These are phyloP conservation scores for Mycogone perniciosa DNA, from an alignment of 2,329 filamentous ascomycete genomes.

Conservation along the genomic window DNA sequence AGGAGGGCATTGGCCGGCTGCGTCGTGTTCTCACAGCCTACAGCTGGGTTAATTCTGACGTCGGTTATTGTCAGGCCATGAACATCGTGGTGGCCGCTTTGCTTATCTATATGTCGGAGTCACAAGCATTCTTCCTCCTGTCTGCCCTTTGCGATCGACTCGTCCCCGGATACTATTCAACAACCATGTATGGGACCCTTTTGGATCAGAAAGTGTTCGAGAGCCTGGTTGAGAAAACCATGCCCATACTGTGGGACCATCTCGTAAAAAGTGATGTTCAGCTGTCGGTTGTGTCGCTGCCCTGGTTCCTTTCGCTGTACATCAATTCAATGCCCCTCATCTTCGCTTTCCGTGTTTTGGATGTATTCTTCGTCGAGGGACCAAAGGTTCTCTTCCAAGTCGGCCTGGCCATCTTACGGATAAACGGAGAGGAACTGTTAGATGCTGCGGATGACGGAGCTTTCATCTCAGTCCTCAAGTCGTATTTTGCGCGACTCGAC, in stretches of 20 bases:
- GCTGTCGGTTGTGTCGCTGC: slow-evolving; percentile 90
- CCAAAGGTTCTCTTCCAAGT: slow-evolving; percentile 97
- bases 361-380: slow-evolving; percentile 97
- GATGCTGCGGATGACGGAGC: slow-evolving; percentile 92
- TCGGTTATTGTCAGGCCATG: slow-evolving; percentile 99
- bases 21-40: slow-evolving; percentile 91
- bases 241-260: slow-evolving; percentile 97
- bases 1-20: slow-evolving; percentile 86
- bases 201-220: slow-evolving; percentile 97
- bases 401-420: slow-evolving; percentile 88
- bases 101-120: slow-evolving; percentile 95
- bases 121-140: slow-evolving; percentile 90
- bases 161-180: slow-evolving; percentile 94
- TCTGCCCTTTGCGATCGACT: slow-evolving; percentile 88
- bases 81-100: slow-evolving; percentile 98
- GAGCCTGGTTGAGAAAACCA: slow-evolving; percentile 95
- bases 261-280: slow-evolving; percentile 96
- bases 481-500: slow-evolving; percentile 87
- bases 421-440: slow-evolving; percentile 92
- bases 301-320: slow-evolving; percentile 96
- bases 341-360: slow-evolving; percentile 91
- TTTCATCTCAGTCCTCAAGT: slow-evolving; percentile 93
- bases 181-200: slow-evolving; percentile 97
- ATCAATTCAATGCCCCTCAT: slow-evolving; percentile 99
- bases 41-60: slow-evolving; percentile 92